phyloP scores from a whole-genome alignment of 2,329 filamentous ascomycete species.

The Cladosporium sp. region DNA sequence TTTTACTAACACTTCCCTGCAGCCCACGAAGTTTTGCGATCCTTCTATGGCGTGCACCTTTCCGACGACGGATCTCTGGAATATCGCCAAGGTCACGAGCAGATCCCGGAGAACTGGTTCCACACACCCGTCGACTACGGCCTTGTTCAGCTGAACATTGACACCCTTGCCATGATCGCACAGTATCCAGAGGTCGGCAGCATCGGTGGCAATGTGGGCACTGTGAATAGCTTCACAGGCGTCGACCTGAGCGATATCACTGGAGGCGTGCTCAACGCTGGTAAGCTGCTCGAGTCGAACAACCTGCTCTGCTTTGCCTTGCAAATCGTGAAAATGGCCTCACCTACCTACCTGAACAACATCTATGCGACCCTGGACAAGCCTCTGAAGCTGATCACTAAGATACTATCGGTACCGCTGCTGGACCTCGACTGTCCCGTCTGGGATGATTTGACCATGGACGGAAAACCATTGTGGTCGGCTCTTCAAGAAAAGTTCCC shows the following conservation, averaged over 20 bases:
- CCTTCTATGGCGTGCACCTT: slow-evolving; percentile 31
- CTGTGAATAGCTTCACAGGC: slow-evolving; percentile 22
- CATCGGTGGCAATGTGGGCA: slow-evolving; percentile 22
- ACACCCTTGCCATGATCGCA: slow-evolving; percentile 3
- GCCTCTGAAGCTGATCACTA: slow-evolving; percentile 16
- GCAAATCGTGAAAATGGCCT: slow-evolving; percentile 31
- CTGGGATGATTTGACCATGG: slow-evolving; percentile 17
- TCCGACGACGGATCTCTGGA: slow-evolving; percentile 23
- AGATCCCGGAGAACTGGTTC: slow-evolving; percentile 15
- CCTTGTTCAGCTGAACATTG: slow-evolving; percentile 5
- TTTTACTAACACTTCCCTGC: slow-evolving; percentile 15
- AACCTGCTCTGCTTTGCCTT: slow-evolving; percentile 36
- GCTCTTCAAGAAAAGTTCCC: slow-evolving; percentile 17
- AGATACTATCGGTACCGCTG: slow-evolving; percentile 15
- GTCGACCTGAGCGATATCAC: slow-evolving; percentile 25
- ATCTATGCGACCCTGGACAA: slow-evolving; percentile 20
- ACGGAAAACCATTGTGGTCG: slow-evolving; percentile 19
- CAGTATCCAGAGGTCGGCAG: slow-evolving; percentile 9
- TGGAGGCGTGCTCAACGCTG: slow-evolving; percentile 22
- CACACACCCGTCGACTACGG: slow-evolving; percentile 10
- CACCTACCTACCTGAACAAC: slow-evolving; percentile 31
- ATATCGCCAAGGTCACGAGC: slow-evolving; percentile 16
- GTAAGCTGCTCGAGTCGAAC: slow-evolving; percentile 29
- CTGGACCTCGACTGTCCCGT: slow-evolving; percentile 19
- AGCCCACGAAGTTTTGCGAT: slow-evolving; percentile 31